A percentile compares a stretch with the other conserved stretches of the same genome.
Evolutionary conservation across 2,329 filamentous ascomycete genomes (phyloP).

Genomic region (Sporothrix pseudoabietina): DNA sequence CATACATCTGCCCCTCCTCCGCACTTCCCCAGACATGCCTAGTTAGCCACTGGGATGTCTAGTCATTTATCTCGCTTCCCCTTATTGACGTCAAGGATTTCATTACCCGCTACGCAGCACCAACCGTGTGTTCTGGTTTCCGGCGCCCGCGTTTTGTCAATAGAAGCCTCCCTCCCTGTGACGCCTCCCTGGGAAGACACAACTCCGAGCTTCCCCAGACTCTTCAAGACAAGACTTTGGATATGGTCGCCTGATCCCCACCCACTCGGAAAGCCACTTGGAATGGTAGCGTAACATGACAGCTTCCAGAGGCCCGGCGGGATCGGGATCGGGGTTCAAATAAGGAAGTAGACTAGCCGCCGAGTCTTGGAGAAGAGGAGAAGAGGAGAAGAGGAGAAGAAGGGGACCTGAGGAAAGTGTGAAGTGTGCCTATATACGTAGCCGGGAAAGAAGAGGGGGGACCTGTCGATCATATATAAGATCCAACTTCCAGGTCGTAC

Average conservation of each 20-base stretch:
- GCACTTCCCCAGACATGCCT: slow-evolving; percentile 16
- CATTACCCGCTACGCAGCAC: neutral
- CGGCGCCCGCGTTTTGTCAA: neutral
- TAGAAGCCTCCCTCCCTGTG: neutral
- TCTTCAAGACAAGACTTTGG: neutral
- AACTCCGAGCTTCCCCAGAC: slow-evolving; percentile 11
- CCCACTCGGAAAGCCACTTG: neutral
- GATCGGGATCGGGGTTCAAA: neutral
- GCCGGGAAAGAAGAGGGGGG: too few species aligned
- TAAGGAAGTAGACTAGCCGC: neutral
- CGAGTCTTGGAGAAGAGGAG: neutral
- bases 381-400: too few species aligned
- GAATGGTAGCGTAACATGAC: too few species aligned
- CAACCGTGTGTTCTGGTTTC: neutral
- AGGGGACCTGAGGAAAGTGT: too few species aligned
- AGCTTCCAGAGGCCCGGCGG: too few species aligned
- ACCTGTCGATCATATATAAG: too few species aligned
- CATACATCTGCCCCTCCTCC: neutral
- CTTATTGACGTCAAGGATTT: neutral
- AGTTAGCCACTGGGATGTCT: neutral
- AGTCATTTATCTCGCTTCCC: neutral
- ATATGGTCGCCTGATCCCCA: neutral
- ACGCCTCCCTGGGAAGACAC: neutral
- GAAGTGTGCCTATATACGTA: too few species aligned
- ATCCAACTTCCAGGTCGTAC: too few species aligned